Conservation (phyloP, 805 yeast species). For the Saturnispora halmiae region DNA sequence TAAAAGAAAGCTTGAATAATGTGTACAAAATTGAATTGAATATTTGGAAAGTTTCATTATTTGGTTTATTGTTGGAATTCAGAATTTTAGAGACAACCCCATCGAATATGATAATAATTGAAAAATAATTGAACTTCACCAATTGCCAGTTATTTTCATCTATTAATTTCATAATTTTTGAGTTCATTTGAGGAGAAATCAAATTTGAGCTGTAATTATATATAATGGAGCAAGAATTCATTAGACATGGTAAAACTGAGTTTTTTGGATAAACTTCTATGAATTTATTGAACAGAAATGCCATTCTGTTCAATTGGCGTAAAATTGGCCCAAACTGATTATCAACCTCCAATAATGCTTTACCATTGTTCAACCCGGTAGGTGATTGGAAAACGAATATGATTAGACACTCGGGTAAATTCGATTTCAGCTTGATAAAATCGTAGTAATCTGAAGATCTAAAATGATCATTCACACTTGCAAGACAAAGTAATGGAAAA, state of each 20-base stretch:
- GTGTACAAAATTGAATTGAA: constrained; percentile 23
- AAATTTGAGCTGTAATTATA: not conserved
- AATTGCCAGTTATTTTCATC: constrained; percentile 20
- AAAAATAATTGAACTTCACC: constrained; percentile 32
- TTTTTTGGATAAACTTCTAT: constrained; percentile 9
- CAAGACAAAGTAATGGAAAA: constrained; percentile 10
- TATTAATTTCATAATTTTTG: not conserved
- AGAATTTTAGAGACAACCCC: constrained; percentile 28
- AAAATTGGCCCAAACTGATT: constrained; percentile 31
- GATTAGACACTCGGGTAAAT: constrained; percentile 15
- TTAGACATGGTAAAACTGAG: constrained; percentile 12
- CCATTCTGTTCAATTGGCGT: constrained; percentile 40
- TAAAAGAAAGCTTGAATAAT: constrained; percentile 38
- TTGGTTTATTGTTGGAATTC: constrained; percentile 21
- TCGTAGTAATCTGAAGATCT: constrained; percentile 7
- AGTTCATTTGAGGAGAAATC: not conserved
- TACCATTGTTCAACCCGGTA: constrained; percentile 21
- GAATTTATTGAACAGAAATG: constrained; percentile 30
- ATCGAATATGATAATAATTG: constrained; percentile 42
- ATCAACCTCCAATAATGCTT: not conserved
- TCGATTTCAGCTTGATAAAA: constrained; percentile 13
- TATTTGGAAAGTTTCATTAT: not conserved
- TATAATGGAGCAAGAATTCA: constrained; percentile 5
- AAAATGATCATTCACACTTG: constrained; percentile 15
- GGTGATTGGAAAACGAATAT: constrained; percentile 17